phyloP scores from a whole-genome alignment of 2,329 filamentous ascomycete species.

The Fusarium mangiferae region DNA sequence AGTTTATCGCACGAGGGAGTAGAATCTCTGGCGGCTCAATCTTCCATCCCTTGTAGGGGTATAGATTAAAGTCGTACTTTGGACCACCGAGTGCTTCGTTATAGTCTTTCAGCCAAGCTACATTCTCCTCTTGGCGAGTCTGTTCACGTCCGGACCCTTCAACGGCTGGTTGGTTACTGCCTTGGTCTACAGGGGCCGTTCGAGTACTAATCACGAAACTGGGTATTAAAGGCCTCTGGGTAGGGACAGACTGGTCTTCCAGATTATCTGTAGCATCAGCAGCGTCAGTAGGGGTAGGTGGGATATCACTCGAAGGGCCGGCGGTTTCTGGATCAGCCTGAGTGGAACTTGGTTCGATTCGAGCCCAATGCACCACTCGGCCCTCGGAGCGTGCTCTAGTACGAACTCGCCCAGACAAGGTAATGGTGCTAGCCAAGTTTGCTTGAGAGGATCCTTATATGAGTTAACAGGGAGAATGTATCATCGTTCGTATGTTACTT shows the following conservation, averaged over 20 bases:
- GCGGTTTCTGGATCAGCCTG: not conserved
- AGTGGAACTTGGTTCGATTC: not conserved
- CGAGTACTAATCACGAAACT: slow-evolving; percentile 28
- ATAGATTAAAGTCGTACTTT: slow-evolving; percentile 10
- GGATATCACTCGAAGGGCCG: not conserved
- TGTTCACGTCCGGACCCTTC: not conserved
- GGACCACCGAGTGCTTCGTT: not conserved
- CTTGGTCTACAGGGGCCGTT: not conserved
- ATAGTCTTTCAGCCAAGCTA: slow-evolving; percentile 5
- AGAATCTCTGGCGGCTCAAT: slow-evolving; percentile 49
- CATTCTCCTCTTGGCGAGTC: not conserved
- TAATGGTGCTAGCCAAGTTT: slow-evolving; percentile 12
- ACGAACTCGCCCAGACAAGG: not conserved
- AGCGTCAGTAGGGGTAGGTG: not conserved
- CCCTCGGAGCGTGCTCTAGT: not conserved
- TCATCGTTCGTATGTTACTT: not conserved
- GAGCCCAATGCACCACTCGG: not conserved
- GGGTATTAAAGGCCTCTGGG: not conserved
- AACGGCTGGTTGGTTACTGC: not conserved
- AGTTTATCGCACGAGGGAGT: slow-evolving; percentile 52
- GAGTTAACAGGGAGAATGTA: not conserved
- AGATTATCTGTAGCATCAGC: not conserved
- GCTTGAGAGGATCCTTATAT: not conserved
- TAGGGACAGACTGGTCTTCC: not conserved
- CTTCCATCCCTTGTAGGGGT: slow-evolving; percentile 49